Evolutionary conservation across 106 monocot species (phyloP).

Genomic region (Dendrobium huoshanense): DNA sequence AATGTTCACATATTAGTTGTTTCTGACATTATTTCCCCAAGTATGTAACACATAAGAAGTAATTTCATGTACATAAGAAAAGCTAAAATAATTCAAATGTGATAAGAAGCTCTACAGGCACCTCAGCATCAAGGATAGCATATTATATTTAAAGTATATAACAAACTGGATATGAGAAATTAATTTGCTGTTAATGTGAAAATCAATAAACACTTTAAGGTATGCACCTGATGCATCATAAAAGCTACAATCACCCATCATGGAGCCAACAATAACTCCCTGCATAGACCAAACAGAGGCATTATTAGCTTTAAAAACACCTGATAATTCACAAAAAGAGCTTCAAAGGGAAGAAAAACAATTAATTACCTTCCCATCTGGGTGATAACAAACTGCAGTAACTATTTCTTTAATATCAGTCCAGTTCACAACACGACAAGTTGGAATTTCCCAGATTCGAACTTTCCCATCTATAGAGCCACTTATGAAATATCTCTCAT

Average conservation of each 20-base stretch:
- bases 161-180: neutral
- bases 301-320: neutral
- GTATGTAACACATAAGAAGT: neutral
- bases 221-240: constrained; percentile 77
- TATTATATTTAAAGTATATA: neutral
- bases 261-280: constrained; percentile 63
- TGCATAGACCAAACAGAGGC: constrained; percentile 18
- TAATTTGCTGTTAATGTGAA: neutral
- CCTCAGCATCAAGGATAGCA: neutral
- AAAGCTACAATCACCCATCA: constrained; percentile 69
- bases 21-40: neutral
- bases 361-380: constrained; percentile 67
- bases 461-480: constrained; percentile 92
- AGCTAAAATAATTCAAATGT: neutral
- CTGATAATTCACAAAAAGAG: neutral
- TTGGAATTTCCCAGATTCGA: constrained; percentile 70
- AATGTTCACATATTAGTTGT: neutral
- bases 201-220: neutral
- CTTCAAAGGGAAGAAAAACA: neutral
- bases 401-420: constrained; percentile 67
- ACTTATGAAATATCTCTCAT: constrained; percentile 77
- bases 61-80: neutral
- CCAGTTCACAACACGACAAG: constrained; percentile 64
- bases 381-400: constrained; percentile 63
- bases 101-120: neutral